A percentile compares a stretch with the other conserved stretches of the same genome.
phyloP scores from a whole-genome alignment of 1,139 yeast genomes.

The Candida sanyaensis region DNA sequence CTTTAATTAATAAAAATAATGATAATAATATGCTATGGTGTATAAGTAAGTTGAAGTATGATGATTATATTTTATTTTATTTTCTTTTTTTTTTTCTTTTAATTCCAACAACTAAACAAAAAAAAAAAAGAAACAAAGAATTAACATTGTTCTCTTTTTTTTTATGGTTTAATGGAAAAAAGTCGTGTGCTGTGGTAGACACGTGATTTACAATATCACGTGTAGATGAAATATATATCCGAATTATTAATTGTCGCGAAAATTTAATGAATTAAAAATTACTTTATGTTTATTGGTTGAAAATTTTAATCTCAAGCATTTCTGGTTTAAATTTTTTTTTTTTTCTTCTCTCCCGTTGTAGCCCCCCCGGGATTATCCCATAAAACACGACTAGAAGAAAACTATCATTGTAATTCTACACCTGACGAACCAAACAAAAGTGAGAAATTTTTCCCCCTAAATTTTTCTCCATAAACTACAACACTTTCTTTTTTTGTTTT shows the following conservation, averaged over 20 bases:
- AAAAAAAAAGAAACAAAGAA: too few species aligned
- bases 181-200: background rate
- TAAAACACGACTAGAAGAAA: background rate
- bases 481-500: background rate
- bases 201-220: background rate
- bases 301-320: background rate
- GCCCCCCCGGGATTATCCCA: conserved; percentile 4
- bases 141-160: too few species aligned
- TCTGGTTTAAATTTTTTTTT: too few species aligned
- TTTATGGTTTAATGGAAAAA: too few species aligned
- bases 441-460: background rate
- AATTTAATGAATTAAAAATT: conserved; percentile 1
- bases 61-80: too few species aligned
- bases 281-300: conserved; percentile 5
- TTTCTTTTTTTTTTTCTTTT: too few species aligned
- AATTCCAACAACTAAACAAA: too few species aligned
- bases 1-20: too few species aligned
- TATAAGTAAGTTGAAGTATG: too few species aligned
- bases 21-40: too few species aligned
- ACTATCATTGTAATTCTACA: background rate
- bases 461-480: background rate
- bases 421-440: background rate
- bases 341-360: too few species aligned
- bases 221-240: background rate
- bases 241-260: background rate